Evolutionary conservation across 192 early-diverging fungal genomes (phyloP).

Genomic region (Podila epigama): DNA sequence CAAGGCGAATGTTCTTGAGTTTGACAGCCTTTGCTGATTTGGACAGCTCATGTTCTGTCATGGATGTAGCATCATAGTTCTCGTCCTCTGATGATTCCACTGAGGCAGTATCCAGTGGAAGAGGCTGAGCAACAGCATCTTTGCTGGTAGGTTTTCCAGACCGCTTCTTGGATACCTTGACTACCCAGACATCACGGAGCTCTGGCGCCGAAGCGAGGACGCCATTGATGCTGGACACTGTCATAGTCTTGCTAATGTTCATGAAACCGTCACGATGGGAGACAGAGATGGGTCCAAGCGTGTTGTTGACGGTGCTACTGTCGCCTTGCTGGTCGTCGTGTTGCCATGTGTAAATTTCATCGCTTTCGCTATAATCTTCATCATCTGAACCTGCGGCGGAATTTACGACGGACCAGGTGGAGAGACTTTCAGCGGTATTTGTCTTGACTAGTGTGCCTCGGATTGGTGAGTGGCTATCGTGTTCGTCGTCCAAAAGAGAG

Average conservation of each 20-base stretch:
- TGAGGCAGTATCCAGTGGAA: neutral
- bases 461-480: neutral
- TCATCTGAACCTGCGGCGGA: neutral
- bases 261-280: neutral
- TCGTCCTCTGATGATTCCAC: slow-evolving; percentile 1
- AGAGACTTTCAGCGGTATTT: neutral
- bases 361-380: neutral
- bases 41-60: slow-evolving; percentile 42
- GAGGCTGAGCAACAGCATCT: too few relatives aligned
- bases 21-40: slow-evolving; percentile 29
- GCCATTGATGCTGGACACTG: neutral
- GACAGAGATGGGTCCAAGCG: neutral
- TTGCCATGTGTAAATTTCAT: neutral
- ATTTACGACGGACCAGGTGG: slow-evolving; percentile 2
- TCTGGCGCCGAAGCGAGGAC: neutral
- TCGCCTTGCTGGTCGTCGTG: too few relatives aligned
- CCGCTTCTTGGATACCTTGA: neutral
- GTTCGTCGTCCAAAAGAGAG: neutral
- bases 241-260: neutral
- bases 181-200: neutral
- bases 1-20: slow-evolving; percentile 40
- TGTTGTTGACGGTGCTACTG: neutral
- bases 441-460: neutral
- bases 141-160: neutral
- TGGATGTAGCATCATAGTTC: slow-evolving; percentile 6